Conservation (phyloP, 106 monocot species). For the Agapanthus africanus region DNA sequence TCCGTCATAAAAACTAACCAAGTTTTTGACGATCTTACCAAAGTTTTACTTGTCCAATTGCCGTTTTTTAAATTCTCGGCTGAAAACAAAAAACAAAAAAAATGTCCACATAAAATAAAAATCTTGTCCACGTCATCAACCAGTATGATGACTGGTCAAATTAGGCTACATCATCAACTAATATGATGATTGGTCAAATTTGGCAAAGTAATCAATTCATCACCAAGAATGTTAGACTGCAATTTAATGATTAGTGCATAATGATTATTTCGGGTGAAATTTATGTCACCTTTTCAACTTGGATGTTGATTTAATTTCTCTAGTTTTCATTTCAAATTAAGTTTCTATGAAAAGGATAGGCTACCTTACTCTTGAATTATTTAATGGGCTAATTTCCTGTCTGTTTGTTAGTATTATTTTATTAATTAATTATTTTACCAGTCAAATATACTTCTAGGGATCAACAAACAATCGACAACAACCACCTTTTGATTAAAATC, state of each 20-base stretch:
- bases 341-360: not conserved
- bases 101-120: too few relatives aligned
- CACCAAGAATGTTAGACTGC: not conserved
- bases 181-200: too few relatives aligned
- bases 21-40: too few relatives aligned
- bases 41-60: too few relatives aligned
- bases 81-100: too few relatives aligned
- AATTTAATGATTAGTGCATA: not conserved
- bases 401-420: not conserved
- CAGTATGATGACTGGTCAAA: not conserved
- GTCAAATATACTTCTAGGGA: constrained; percentile 1
- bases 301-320: not conserved
- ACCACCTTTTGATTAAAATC: not conserved
- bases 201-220: too few relatives aligned
- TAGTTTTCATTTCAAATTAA: not conserved
- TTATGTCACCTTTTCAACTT: not conserved
- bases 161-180: too few relatives aligned
- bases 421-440: not conserved
- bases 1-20: too few relatives aligned
- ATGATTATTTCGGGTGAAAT: not conserved
- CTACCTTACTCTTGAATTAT: not conserved
- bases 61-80: too few relatives aligned
- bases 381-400: not conserved
- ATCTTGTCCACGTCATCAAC: too few relatives aligned
- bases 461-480: not conserved